These are phyloP conservation scores for Pholiota microspora DNA, from an alignment of 768 basidiomycete genomes.

Conservation along the genomic window DNA sequence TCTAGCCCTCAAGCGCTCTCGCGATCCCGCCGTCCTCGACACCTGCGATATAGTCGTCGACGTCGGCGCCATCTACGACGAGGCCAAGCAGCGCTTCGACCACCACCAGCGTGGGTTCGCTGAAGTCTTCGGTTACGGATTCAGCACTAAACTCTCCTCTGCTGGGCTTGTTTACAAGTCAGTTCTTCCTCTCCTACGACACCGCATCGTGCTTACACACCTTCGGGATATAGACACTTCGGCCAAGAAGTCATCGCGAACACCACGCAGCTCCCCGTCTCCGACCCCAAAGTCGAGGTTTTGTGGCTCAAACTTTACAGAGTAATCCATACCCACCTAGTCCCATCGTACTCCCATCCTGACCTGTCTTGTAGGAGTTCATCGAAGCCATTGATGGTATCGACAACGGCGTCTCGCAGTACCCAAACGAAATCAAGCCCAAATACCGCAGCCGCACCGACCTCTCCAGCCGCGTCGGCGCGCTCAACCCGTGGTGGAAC, in stretches of 20 bases:
- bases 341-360: background rate
- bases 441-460: conserved; percentile 80
- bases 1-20: conserved; percentile 64
- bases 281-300: conserved; percentile 64
- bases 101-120: conserved; percentile 95
- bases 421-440: conserved; percentile 60
- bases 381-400: conserved; percentile 93
- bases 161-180: conserved; percentile 97
- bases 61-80: conserved; percentile 91
- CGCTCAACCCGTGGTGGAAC: conserved; percentile 93
- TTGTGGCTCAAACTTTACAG: conserved; percentile 92
- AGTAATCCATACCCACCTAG: conserved; percentile 31
- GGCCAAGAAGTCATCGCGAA: conserved; percentile 82
- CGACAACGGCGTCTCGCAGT: conserved; percentile 92
- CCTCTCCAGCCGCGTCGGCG: conserved; percentile 77
- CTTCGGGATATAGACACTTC: conserved; percentile 64
- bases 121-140: conserved; percentile 87
- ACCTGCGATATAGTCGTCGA: conserved; percentile 94
- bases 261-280: conserved; percentile 42
- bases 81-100: conserved; percentile 77
- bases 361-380: conserved; percentile 59
- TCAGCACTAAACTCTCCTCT: conserved; percentile 84
- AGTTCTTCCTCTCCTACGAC: conserved; percentile 28
- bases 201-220: too few species aligned
- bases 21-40: conserved; percentile 69